Evolutionary conservation across 2,329 filamentous ascomycete genomes (phyloP).

Genomic region (Aspergillus sp.): DNA sequence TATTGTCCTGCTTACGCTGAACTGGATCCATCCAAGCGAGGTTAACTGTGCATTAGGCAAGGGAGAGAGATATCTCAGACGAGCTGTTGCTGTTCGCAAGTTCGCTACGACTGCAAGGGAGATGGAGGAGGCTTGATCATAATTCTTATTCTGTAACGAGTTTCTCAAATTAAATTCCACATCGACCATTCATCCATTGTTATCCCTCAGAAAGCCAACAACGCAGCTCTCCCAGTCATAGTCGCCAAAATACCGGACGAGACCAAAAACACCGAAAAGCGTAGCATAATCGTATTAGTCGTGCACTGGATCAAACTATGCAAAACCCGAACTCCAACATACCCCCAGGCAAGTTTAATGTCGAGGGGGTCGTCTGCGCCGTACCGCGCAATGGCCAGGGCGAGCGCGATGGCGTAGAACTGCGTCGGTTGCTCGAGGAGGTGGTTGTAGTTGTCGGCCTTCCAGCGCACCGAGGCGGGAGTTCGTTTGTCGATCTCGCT

Average conservation of each 20-base stretch:
- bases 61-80: conserved; percentile 1
- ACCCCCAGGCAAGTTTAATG: conserved; percentile 42
- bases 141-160: too few relatives aligned
- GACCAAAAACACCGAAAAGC: conserved; percentile 35
- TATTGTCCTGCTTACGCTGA: conserved; percentile 21
- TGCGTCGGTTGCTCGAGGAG: conserved; percentile 46
- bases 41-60: conserved; percentile 21
- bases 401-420: conserved; percentile 44
- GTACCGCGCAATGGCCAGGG: conserved; percentile 30
- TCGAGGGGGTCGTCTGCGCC: conserved; percentile 22
- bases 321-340: conserved; percentile 40
- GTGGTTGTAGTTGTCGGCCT: conserved; percentile 47
- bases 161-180: background rate
- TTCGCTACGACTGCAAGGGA: conserved; percentile 7
- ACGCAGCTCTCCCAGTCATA: conserved; percentile 27
- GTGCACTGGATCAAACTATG: conserved; percentile 43
- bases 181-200: background rate
- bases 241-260: conserved; percentile 31
- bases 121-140: background rate
- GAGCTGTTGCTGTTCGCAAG: conserved; percentile 15
- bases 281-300: conserved; percentile 36
- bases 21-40: conserved; percentile 26
- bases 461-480: conserved; percentile 32
- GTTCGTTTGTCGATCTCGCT: conserved; percentile 26
- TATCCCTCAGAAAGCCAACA: conserved; percentile 7